Evolutionary conservation across 2,329 filamentous ascomycete genomes (phyloP).

Genomic region (Colletotrichum spaethianum): DNA sequence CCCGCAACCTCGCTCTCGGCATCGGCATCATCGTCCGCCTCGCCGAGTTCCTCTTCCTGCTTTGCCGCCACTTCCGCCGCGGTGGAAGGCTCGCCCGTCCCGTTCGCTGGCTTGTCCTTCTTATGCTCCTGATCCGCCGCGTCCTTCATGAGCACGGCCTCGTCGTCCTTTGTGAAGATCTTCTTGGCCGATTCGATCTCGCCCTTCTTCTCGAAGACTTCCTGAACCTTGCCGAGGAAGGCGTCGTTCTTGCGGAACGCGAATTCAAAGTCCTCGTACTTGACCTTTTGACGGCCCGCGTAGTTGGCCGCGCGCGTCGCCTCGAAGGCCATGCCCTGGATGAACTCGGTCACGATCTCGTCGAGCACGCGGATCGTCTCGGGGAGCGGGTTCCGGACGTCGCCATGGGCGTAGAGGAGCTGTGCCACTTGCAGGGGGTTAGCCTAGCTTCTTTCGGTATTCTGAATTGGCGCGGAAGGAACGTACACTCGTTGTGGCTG

Average conservation of each 20-base stretch:
- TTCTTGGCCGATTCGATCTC: slow-evolving; percentile 88
- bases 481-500: slow-evolving; percentile 77
- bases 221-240: slow-evolving; percentile 90
- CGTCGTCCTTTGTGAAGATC: slow-evolving; percentile 79
- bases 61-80: slow-evolving; percentile 49
- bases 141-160: slow-evolving; percentile 70
- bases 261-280: slow-evolving; percentile 98
- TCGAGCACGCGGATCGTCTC: slow-evolving; percentile 90
- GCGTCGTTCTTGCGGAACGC: slow-evolving; percentile 87
- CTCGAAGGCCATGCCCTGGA: slow-evolving; percentile 92
- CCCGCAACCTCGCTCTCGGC: slow-evolving; percentile 46
- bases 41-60: slow-evolving; percentile 66
- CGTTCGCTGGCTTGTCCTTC: slow-evolving; percentile 50
- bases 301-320: slow-evolving; percentile 89
- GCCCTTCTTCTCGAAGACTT: slow-evolving; percentile 89
- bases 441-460: not conserved
- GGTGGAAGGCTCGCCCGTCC: slow-evolving; percentile 42
- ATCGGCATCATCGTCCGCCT: slow-evolving; percentile 65
- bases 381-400: slow-evolving; percentile 82
- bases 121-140: slow-evolving; percentile 61
- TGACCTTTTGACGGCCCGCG: slow-evolving; percentile 93
- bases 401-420: slow-evolving; percentile 85
- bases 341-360: slow-evolving; percentile 96
- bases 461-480: not conserved
- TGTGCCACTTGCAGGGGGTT: slow-evolving; percentile 69